Conservation (phyloP, 495 filamentous ascomycete genomes). For the Aspergillus conjunctus region DNA sequence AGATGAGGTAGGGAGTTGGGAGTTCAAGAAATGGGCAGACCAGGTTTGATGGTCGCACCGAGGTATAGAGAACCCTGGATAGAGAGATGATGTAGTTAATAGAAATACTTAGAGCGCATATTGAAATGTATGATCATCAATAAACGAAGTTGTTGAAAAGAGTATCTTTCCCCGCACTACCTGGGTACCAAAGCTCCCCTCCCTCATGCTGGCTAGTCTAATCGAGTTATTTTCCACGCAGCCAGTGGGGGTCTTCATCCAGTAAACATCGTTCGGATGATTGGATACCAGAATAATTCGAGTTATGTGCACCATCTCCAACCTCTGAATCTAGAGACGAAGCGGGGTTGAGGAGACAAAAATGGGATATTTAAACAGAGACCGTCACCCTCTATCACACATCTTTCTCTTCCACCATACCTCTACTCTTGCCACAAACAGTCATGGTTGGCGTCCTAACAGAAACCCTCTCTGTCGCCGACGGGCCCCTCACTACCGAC, state of each 20-base stretch:
- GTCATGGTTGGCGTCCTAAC: slow-evolving; percentile 35
- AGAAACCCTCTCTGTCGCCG: slow-evolving; percentile 48
- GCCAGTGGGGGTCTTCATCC: slow-evolving; percentile 9
- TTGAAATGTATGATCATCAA: background rate
- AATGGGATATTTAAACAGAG: slow-evolving; percentile 9
- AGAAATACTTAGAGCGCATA: no score
- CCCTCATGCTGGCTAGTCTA: background rate
- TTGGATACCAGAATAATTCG: background rate
- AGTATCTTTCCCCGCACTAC: slow-evolving; percentile 7
- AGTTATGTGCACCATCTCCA: background rate
- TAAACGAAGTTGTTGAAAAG: slow-evolving; percentile 5
- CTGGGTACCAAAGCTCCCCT: background rate
- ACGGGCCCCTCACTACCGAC: slow-evolving; percentile 53
- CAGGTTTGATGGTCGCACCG: background rate
- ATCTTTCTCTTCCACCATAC: background rate
- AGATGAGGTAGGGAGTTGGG: slow-evolving; percentile 59
- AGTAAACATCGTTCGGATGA: background rate
- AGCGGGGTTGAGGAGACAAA: background rate
- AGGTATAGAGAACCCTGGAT: background rate
- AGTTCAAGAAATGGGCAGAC: slow-evolving; percentile 59
- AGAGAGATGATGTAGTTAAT: background rate
- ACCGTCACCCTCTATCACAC: background rate
- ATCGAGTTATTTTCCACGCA: slow-evolving; percentile 20
- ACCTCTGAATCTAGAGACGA: background rate
- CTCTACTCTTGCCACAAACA: no score